These are phyloP conservation scores for Amanita rubescens DNA, from an alignment of 768 basidiomycete genomes.

Conservation along the genomic window DNA sequence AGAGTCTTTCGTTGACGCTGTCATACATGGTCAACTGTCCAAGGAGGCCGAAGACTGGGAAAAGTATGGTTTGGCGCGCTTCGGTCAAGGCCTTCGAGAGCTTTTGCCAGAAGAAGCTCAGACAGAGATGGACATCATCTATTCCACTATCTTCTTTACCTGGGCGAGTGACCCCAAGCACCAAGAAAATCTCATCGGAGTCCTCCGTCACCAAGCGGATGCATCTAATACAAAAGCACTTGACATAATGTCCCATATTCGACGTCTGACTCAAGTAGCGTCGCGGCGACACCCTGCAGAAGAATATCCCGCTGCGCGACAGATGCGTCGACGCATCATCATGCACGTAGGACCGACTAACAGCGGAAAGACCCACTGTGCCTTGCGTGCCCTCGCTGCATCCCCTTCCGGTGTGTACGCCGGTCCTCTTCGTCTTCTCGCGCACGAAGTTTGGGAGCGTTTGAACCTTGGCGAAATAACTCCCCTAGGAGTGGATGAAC, in stretches of 20 bases:
- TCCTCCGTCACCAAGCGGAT: constrained; percentile 21
- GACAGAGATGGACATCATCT: constrained; percentile 35
- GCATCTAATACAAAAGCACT: constrained; percentile 30
- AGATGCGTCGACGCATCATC: constrained; percentile 66
- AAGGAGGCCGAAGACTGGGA: constrained; percentile 20
- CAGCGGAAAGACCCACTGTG: constrained; percentile 94
- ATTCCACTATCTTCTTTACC: constrained; percentile 45
- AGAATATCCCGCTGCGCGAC: constrained; percentile 44
- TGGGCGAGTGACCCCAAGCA: constrained; percentile 40
- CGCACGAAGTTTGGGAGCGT: constrained; percentile 90
- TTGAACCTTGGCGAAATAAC: constrained; percentile 87
- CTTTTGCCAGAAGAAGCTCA: not conserved
- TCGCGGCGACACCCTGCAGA: constrained; percentile 40
- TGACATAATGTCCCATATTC: constrained; percentile 4
- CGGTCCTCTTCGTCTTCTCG: constrained; percentile 86
- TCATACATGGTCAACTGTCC: constrained; percentile 26
- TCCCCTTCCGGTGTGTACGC: constrained; percentile 75
- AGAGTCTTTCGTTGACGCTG: constrained; percentile 29
- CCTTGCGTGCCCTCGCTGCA: constrained; percentile 79
- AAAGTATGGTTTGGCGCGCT: constrained; percentile 35
- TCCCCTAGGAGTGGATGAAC: constrained; percentile 48
- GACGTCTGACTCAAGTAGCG: constrained; percentile 22
- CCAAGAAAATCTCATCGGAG: constrained; percentile 15
- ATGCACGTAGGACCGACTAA: constrained; percentile 98
- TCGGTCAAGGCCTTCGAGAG: constrained; percentile 26